Percentiles rank a stretch among this genome's conserved stretches.
Evolutionary conservation across 1,284 basidiomycete genomes (phyloP).

Genomic region (Testicularia cyperi): DNA sequence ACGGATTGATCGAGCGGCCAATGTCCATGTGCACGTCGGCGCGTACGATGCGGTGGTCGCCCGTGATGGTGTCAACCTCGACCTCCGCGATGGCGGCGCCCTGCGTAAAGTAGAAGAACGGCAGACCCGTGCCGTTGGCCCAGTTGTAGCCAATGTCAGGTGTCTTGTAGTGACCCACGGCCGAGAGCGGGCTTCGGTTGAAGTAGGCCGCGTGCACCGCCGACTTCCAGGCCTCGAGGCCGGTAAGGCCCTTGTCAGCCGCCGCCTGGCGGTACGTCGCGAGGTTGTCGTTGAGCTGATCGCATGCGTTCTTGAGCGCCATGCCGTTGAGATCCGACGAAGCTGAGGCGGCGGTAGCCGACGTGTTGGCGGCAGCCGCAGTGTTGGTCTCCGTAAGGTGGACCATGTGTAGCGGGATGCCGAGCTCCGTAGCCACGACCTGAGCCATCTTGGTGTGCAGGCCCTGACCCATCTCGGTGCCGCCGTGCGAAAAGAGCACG

Average conservation of each 20-base stretch:
- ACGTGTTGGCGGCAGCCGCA: slow-evolving; percentile 57
- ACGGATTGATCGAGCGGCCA: slow-evolving; percentile 59
- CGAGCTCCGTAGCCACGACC: slow-evolving; percentile 59
- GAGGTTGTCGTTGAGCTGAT: slow-evolving; percentile 58
- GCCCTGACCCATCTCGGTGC: slow-evolving; percentile 58
- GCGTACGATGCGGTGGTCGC: slow-evolving; percentile 53
- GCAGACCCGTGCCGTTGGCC: slow-evolving; percentile 44
- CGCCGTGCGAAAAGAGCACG: slow-evolving; percentile 53
- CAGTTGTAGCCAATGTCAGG: slow-evolving; percentile 60
- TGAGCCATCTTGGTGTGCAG: slow-evolving; percentile 60
- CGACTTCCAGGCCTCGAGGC: slow-evolving; percentile 44
- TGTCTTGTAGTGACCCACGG: slow-evolving; percentile 59
- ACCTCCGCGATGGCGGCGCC: slow-evolving; percentile 59
- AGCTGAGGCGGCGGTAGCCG: slow-evolving; percentile 55
- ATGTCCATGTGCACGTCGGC: slow-evolving; percentile 59
- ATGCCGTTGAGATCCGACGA: slow-evolving; percentile 48
- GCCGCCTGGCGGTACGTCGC: slow-evolving; percentile 31
- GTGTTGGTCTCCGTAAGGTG: slow-evolving; percentile 56
- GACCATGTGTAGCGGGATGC: slow-evolving; percentile 51
- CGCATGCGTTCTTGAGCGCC: slow-evolving; percentile 60
- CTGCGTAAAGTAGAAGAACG: slow-evolving; percentile 57
- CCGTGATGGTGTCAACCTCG: slow-evolving; percentile 60
- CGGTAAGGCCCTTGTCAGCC: slow-evolving; percentile 18
- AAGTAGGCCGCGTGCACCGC: slow-evolving; percentile 57
- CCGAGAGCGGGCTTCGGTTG: slow-evolving; percentile 56